Conservation (phyloP, 805 yeast genomes). For the fission yeast (Schizosaccharomyces pombe) region DNA sequence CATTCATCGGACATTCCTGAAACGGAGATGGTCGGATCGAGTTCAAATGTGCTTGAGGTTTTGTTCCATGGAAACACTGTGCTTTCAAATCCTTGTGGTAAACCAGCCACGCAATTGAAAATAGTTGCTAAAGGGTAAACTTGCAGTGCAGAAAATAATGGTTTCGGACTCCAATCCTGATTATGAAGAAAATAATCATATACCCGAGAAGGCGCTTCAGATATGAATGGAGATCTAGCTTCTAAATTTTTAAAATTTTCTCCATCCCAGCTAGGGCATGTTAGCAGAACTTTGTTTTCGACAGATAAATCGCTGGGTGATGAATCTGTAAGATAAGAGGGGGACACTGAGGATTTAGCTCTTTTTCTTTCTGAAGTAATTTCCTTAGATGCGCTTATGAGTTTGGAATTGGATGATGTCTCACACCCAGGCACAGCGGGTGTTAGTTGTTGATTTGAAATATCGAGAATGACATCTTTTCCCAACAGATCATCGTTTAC, state of each 20-base stretch:
- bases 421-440: background rate
- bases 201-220: too few species aligned
- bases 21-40: background rate
- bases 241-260: too few species aligned
- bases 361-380: too few species aligned
- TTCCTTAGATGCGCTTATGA: background rate
- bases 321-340: too few species aligned
- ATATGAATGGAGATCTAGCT: too few species aligned
- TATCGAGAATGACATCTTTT: background rate
- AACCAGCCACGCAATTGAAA: background rate
- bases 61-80: background rate
- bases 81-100: background rate
- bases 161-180: background rate
- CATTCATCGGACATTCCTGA: background rate
- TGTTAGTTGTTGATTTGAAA: background rate
- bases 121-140: too few species aligned
- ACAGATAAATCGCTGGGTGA: too few species aligned
- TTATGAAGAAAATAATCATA: too few species aligned
- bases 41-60: background rate
- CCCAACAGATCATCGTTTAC: background rate
- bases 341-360: too few species aligned
- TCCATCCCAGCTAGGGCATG: too few species aligned
- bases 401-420: background rate
- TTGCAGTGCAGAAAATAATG: background rate
- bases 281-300: too few species aligned